A percentile compares a stretch with the other conserved stretches of the same genome.
phyloP scores from a whole-genome alignment of 1,284 basidiomycete species.

The Bondarzewia mesenterica region DNA sequence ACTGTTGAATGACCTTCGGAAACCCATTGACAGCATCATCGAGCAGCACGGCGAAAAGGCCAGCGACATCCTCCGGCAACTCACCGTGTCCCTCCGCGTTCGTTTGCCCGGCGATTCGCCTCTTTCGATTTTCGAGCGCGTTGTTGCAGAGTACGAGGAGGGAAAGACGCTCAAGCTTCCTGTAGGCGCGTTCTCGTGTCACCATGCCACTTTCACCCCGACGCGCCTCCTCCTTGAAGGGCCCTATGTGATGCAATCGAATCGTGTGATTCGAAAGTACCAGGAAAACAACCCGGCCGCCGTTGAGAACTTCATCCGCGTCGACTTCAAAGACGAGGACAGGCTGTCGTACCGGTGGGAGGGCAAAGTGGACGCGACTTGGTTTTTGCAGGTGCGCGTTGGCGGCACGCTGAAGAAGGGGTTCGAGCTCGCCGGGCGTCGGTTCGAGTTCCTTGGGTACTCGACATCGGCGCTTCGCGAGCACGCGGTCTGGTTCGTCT shows the following conservation, averaged over 20 bases:
- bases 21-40: conserved; percentile 29
- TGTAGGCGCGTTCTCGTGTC: conserved; percentile 36
- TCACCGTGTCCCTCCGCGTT: conserved; percentile 21
- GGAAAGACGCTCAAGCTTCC: conserved; percentile 8
- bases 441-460: conserved; percentile 70
- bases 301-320: conserved; percentile 60
- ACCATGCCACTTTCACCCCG: conserved; percentile 60
- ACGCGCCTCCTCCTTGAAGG: conserved; percentile 66
- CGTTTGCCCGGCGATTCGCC: conserved; percentile 29
- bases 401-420: conserved; percentile 51
- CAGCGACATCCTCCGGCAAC: conserved; percentile 40
- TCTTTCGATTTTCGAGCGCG: conserved; percentile 29
- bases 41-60: conserved; percentile 20
- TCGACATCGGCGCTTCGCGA: conserved; percentile 59
- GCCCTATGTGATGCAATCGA: conserved; percentile 56
- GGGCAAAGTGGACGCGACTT: conserved; percentile 34
- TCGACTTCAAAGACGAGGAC: conserved; percentile 72
- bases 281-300: conserved; percentile 27
- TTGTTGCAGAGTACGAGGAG: not conserved
- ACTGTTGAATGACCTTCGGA: conserved; percentile 30
- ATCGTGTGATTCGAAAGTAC: conserved; percentile 50
- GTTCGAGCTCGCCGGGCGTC: conserved; percentile 52
- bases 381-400: conserved; percentile 32
- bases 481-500: conserved; percentile 68
- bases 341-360: conserved; percentile 54